These are phyloP conservation scores for Fusarium luffae DNA, from an alignment of 2,329 filamentous ascomycete genomes.

Conservation along the genomic window DNA sequence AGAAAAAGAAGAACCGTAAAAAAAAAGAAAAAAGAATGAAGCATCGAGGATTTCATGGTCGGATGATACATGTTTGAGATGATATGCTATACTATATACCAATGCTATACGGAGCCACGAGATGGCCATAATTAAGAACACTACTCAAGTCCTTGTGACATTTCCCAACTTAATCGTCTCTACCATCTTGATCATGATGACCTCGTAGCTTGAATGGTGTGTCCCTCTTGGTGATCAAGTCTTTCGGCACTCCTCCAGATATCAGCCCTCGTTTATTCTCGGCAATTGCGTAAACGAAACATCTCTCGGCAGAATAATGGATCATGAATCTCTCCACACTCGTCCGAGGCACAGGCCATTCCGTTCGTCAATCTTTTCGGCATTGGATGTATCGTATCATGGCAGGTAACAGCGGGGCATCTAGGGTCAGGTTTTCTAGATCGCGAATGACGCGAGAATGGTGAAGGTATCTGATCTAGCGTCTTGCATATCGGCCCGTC, in stretches of 20 bases:
- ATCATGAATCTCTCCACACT: background rate
- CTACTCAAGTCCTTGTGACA: background rate
- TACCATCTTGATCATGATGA: too few species aligned
- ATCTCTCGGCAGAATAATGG: background rate
- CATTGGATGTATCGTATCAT: constrained; percentile 14
- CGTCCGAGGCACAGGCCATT: constrained; percentile 25
- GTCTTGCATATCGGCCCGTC: background rate
- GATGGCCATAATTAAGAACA: constrained; percentile 18
- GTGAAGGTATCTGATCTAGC: background rate
- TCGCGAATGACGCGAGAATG: constrained; percentile 1
- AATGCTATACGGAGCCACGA: constrained; percentile 29
- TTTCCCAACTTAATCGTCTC: background rate
- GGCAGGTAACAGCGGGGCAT: background rate
- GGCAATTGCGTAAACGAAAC: background rate
- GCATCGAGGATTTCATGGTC: constrained; percentile 2
- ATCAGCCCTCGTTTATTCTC: background rate
- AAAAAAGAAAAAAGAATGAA: background rate
- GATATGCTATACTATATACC: constrained; percentile 28
- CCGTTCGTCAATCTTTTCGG: background rate
- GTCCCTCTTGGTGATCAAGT: too few species aligned
- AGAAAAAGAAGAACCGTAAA: background rate
- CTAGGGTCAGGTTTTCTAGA: background rate
- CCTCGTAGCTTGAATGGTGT: too few species aligned
- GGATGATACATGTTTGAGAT: constrained; percentile 6
- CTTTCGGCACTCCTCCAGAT: too few species aligned